Percentiles rank a stretch among this genome's conserved stretches.
phyloP scores from a whole-genome alignment of 1,139 yeast genomes.

The Scheffersomyces illinoinensis region DNA sequence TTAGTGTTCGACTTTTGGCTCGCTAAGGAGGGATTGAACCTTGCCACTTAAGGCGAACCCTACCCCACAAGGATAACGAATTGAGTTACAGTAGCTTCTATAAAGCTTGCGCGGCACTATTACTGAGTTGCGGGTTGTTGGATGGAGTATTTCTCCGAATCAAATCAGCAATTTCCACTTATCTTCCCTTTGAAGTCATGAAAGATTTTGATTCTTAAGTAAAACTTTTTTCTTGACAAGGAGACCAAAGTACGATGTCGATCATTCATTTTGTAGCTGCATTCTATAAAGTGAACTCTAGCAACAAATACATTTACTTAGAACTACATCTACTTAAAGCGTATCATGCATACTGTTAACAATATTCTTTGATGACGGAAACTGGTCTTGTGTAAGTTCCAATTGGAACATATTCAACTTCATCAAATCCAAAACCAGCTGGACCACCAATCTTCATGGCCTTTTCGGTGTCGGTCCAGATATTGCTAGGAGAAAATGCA shows the following conservation, averaged over 20 bases:
- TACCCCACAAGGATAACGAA: background rate
- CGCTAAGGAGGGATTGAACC: background rate
- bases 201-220: too few relatives aligned
- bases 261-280: too few relatives aligned
- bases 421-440: constrained; percentile 33
- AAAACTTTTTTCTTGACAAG: too few relatives aligned
- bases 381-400: constrained; percentile 32
- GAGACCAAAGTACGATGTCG: too few relatives aligned
- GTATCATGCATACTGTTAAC: background rate
- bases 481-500: constrained; percentile 37
- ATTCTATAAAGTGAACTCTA: too few relatives aligned
- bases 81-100: background rate
- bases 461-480: constrained; percentile 36
- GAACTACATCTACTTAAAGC: too few relatives aligned
- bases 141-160: background rate
- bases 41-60: background rate
- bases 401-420: constrained; percentile 33
- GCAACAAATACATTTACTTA: background rate
- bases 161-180: too few relatives aligned
- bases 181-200: too few relatives aligned
- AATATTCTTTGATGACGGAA: constrained; percentile 36
- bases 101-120: background rate
- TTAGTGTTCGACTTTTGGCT: background rate
- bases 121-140: background rate
- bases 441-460: constrained; percentile 46